Percentiles rank a stretch among this genome's conserved stretches.
phyloP scores from a whole-genome alignment of 768 basidiomycete genomes.

The Tubosaeta brunneosetosa region DNA sequence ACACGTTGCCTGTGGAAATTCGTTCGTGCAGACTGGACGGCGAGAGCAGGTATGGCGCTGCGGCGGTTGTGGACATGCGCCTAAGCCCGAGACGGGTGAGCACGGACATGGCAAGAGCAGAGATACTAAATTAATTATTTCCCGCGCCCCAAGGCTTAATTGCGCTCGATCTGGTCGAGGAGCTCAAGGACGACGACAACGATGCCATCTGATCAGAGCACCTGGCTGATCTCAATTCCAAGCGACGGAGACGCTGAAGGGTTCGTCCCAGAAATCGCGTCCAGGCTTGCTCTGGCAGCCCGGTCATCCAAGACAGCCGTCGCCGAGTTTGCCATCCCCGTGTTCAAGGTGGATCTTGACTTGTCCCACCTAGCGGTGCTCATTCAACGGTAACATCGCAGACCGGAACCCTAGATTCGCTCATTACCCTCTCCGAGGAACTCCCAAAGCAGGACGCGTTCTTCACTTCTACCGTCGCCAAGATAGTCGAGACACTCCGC shows the following conservation, averaged over 20 bases:
- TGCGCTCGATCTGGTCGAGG: not conserved
- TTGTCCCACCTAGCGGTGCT: slow-evolving; percentile 1
- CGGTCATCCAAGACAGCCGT: slow-evolving; percentile 47
- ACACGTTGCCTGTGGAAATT: slow-evolving; percentile 28
- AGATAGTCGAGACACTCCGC: slow-evolving; percentile 90
- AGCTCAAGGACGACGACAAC: not conserved
- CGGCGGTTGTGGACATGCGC: slow-evolving; percentile 35
- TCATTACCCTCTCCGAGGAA: slow-evolving; percentile 86
- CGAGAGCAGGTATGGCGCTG: slow-evolving; percentile 47
- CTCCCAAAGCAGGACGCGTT: slow-evolving; percentile 86
- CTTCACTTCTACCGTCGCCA: slow-evolving; percentile 86
- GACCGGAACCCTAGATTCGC: slow-evolving; percentile 91
- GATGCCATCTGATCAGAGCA: slow-evolving; percentile 96
- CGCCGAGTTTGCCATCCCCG: slow-evolving; percentile 69
- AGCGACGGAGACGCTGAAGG: slow-evolving; percentile 82
- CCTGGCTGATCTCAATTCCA: slow-evolving; percentile 88
- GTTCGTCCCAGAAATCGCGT: slow-evolving; percentile 56
- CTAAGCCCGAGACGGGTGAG: slow-evolving; percentile 13
- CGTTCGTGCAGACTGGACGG: slow-evolving; percentile 45
- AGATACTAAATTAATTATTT: slow-evolving; percentile 9
- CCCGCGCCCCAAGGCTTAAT: not conserved
- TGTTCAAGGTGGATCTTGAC: slow-evolving; percentile 74
- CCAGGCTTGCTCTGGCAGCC: slow-evolving; percentile 58
- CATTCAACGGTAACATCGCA: slow-evolving; percentile 29
- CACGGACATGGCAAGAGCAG: not conserved